phyloP scores from a whole-genome alignment of 805 yeast genomes.

The Spathaspora girioi region DNA sequence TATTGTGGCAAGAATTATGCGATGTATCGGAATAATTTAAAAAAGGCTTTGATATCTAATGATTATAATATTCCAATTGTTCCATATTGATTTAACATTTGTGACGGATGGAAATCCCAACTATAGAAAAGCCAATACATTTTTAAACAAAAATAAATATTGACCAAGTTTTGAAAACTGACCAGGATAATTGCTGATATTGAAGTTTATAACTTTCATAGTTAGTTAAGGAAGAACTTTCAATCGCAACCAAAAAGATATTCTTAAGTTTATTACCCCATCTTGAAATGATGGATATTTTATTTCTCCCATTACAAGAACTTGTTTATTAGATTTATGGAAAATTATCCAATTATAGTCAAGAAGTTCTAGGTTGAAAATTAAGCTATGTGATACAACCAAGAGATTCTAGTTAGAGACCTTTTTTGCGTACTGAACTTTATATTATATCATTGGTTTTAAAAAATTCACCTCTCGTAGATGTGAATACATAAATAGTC shows the following conservation, averaged over 20 bases:
- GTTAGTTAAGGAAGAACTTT: slow-evolving; percentile 13
- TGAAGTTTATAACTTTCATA: slow-evolving; percentile 65
- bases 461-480: too few relatives aligned
- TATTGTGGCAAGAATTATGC: slow-evolving; percentile 69
- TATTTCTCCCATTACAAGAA: slow-evolving; percentile 48
- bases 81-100: slow-evolving; percentile 78
- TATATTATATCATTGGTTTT: too few relatives aligned
- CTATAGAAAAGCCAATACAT: slow-evolving; percentile 56
- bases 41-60: slow-evolving; percentile 47
- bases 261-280: slow-evolving; percentile 12
- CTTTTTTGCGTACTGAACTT: background rate
- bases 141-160: slow-evolving; percentile 62
- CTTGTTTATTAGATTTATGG: slow-evolving; percentile 68
- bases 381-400: slow-evolving; percentile 57
- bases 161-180: slow-evolving; percentile 66
- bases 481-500: too few relatives aligned
- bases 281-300: slow-evolving; percentile 14
- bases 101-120: slow-evolving; percentile 74
- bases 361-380: slow-evolving; percentile 70
- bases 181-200: slow-evolving; percentile 64
- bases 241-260: slow-evolving; percentile 14
- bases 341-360: slow-evolving; percentile 58
- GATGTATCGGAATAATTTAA: slow-evolving; percentile 62
- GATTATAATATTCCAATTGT: slow-evolving; percentile 60
- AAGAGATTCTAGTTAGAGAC: too few relatives aligned